Evolutionary conservation across 2,329 filamentous ascomycete species (phyloP), one percentile per base, ranked within the genome.

Genomic region (Talaromyces rugulosus): DNA sequence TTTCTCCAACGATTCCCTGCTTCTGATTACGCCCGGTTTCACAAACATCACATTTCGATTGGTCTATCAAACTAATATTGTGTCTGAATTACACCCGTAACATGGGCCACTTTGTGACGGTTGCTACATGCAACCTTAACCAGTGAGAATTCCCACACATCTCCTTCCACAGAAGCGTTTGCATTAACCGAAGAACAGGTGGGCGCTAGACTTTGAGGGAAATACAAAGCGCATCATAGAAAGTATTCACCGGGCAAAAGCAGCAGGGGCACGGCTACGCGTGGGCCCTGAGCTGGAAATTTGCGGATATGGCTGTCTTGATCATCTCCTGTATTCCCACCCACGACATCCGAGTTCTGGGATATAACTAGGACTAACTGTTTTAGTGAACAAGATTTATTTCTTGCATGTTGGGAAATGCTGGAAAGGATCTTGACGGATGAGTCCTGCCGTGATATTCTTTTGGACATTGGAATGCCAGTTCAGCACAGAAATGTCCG

Each of bases 171-270:
- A 50, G 44, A 27, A 47, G 6, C 23, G 44, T 47, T 47, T 23
- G 18, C 12, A 56, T 27, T 55, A 14, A 60, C 31, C 34, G 18
- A 33, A 33, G 7, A 28, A 52, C 27, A 56, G 53, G 55, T 61
- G 59, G 59, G 53, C 82, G 53, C 78, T 88, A 14, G 86, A 88
- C 70, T 88, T 84, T 66, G 77, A 83, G 64, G 86, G 86, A 47
- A 90, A 90, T 69, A 75, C 80, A 1, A 77, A 81, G 47, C 79
- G 87, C n/a, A 89, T 90, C 64, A 78, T 87, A 16, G 78, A 88
- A 72, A 85, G 82, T 55, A 87, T 89, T 66, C 77, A 75, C 34
- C 65, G 74, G 44, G 85, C 87, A 16, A 89, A 89, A 72, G 75
- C 75, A 40, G 77, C 77, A 6, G 83, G 85, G 47, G 86, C 87